Evolutionary conservation across 441 rosid genomes (phyloP).

Genomic region (Capsella rubella): DNA sequence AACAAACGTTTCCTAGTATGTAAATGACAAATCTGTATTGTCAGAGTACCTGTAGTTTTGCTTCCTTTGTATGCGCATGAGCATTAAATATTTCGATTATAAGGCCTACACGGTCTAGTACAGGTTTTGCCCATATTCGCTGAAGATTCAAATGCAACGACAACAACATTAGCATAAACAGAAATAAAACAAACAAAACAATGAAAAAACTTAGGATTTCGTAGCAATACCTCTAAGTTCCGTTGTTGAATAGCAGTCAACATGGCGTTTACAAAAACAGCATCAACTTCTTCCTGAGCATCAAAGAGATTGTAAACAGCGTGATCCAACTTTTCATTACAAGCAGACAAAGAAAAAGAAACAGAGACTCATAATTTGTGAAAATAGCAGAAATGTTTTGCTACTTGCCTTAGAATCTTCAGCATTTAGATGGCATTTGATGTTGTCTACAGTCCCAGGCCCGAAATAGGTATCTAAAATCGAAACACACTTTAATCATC

Average conservation of each 20-base stretch:
- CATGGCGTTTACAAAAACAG: conserved; percentile 79
- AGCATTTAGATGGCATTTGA: conserved; percentile 66
- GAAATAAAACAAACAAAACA: conserved; percentile 5
- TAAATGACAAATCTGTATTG: conserved; percentile 5
- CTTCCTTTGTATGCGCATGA: conserved; percentile 93
- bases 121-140: conserved; percentile 82
- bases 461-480: conserved; percentile 79
- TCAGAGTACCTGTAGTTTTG: conserved; percentile 76
- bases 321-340: conserved; percentile 16
- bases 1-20: background rate
- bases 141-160: conserved; percentile 40
- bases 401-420: conserved; percentile 73
- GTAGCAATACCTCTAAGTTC: conserved; percentile 76
- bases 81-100: conserved; percentile 95
- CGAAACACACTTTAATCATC: conserved; percentile 21
- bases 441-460: conserved; percentile 70
- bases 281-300: conserved; percentile 79
- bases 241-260: conserved; percentile 83
- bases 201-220: conserved; percentile 10
- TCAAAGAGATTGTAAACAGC: conserved; percentile 29
- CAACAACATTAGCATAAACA: conserved; percentile 26
- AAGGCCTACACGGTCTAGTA: conserved; percentile 89
- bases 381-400: background rate
- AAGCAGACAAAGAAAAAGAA: background rate
- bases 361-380: conserved; percentile 9